Base-by-base conservation (phyloP, 306 rosid species). In the Parietaria judaica region DNA sequence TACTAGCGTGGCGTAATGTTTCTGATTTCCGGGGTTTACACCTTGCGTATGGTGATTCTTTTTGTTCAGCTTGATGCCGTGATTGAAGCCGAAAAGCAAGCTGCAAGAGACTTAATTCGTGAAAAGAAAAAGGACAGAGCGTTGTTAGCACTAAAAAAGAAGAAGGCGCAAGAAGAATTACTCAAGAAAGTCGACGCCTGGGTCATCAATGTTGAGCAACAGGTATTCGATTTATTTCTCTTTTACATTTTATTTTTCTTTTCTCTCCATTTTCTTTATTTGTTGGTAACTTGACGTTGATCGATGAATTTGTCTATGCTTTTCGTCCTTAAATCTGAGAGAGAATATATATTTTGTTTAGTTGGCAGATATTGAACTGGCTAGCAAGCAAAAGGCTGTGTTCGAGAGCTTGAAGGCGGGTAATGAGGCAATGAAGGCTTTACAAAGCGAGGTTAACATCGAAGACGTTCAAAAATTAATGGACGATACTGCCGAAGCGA, bases 391-490 rank as follows among this genome's bases (percentile, higher is more conserved):
- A 78, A 88, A 88, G 74, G 81, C 89, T 69, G 96, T 91, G 14
- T 85, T 88, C 67, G 98, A 91, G 50, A 91, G 98, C 78, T 75
- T 91, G 72, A 91, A 88, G 78, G 73, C 98, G n/a, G 96, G 98
- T 62, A 83, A 51, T 58, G 84, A 88, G 59, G 98, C 90, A 8
- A 79, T 91, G 72, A 82, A 88, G 73, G 95, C 98, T 56, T 74
- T 91, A 56, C 98, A 91, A 66, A 82, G 92, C 75, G 98, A 91
- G 83, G 80, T 91, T 68, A 91, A 88, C 79, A 66, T 85, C n/a
- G 98, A 88, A 1, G 98, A 91, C 77, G 96, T 91, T 47, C 98
- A 88, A 66, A 91, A 85, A 72, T 86, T 91, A 60, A 73, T 91
- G 92, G 98, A 91, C 68, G 96, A 91, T 63, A 80, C 95, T 5